phyloP scores from a whole-genome alignment of 257 asterid species.

The Solanum dulcamara region DNA sequence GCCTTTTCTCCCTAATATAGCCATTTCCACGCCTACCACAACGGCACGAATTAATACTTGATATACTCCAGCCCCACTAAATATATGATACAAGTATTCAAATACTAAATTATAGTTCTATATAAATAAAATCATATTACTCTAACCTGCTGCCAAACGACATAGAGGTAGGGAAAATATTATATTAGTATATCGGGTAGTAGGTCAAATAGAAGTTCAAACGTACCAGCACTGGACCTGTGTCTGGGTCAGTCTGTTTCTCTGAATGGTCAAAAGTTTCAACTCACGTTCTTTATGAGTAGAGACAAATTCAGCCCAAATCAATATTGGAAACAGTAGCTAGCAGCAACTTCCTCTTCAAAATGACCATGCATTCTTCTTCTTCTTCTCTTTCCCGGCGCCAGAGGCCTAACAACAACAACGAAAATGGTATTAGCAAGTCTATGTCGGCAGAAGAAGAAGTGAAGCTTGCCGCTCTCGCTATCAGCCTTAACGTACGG shows the following conservation, averaged over 20 bases:
- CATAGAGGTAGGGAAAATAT: no score
- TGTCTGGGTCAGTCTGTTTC: slow-evolving; percentile 4
- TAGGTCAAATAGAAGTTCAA: not conserved
- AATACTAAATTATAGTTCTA: no score
- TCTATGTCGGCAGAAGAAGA: slow-evolving; percentile 15
- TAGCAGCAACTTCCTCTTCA: not conserved
- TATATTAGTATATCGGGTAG: not conserved
- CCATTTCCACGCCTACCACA: not conserved
- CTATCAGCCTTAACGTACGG: slow-evolving; percentile 42
- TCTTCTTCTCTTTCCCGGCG: not conserved
- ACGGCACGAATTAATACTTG: not conserved
- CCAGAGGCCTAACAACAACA: not conserved
- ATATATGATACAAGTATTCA: no score
- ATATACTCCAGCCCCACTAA: no score
- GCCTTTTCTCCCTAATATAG: not conserved
- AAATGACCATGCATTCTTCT: not conserved
- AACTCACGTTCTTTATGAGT: not conserved
- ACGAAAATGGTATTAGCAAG: not conserved
- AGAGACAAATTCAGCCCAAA: slow-evolving; percentile 2
- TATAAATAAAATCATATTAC: no score
- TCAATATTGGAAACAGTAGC: slow-evolving; percentile 6
- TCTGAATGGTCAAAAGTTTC: slow-evolving; percentile 27
- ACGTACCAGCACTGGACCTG: slow-evolving; percentile 2
- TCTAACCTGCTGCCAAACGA: no score
- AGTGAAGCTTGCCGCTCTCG: slow-evolving; percentile 49